These are phyloP conservation scores for Pseudocercospora fuligena DNA, from an alignment of 2,329 filamentous ascomycete species.

Conservation along the genomic window DNA sequence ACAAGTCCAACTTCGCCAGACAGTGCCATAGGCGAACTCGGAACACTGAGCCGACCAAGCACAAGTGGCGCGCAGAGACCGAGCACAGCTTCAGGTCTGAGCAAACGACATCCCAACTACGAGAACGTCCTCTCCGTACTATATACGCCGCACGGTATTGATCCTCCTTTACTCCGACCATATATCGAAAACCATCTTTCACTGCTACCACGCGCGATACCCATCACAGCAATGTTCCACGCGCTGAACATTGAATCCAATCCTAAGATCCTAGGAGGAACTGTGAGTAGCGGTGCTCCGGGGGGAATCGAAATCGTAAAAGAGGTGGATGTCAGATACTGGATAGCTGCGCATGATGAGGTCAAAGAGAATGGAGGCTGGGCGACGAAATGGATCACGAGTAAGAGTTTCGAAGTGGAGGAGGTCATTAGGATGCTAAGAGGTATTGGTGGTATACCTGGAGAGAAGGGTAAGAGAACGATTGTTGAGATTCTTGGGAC, in stretches of 20 bases:
- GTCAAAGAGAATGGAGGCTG: slow-evolving; percentile 62
- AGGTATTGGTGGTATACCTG: slow-evolving; percentile 24
- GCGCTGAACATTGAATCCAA: slow-evolving; percentile 65
- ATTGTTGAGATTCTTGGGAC: slow-evolving; percentile 17
- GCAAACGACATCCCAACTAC: slow-evolving; percentile 20
- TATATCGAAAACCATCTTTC: slow-evolving; percentile 65
- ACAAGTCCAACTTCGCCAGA: background rate
- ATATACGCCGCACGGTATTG: slow-evolving; percentile 68
- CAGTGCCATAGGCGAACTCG: background rate
- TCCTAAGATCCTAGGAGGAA: slow-evolving; percentile 66
- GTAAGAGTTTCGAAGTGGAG: slow-evolving; percentile 49
- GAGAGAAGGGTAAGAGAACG: slow-evolving; percentile 21
- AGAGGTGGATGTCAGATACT: slow-evolving; percentile 59
- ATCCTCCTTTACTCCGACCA: slow-evolving; percentile 57
- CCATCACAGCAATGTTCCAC: slow-evolving; percentile 68
- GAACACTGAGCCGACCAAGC: slow-evolving; percentile 9
- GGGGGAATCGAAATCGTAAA: slow-evolving; percentile 62
- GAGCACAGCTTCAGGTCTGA: background rate
- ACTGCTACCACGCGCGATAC: slow-evolving; percentile 58
- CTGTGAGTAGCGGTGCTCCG: slow-evolving; percentile 61
- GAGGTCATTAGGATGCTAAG: slow-evolving; percentile 51
- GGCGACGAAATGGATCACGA: slow-evolving; percentile 57
- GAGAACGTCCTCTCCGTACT: slow-evolving; percentile 61
- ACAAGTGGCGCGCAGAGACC: slow-evolving; percentile 13
- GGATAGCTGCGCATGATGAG: slow-evolving; percentile 67